Evolutionary conservation across 352 stramenopile genomes (phyloP).

Genomic region (Pythium aquatile): DNA sequence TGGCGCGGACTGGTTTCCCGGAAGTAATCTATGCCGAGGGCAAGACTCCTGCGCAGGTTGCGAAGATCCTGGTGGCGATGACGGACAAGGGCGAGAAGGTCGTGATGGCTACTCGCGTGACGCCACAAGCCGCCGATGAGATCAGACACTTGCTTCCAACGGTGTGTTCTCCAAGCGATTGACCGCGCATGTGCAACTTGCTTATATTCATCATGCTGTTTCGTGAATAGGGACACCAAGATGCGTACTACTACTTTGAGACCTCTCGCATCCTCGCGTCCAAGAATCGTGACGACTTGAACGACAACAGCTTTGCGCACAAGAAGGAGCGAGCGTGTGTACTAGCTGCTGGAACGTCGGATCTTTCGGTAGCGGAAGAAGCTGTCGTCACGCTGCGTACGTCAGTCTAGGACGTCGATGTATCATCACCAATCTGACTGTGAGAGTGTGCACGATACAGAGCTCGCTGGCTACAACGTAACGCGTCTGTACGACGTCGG

Average conservation of each 20-base stretch:
- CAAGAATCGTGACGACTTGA: constrained; percentile 25
- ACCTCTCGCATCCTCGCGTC: constrained; percentile 71
- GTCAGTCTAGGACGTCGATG: neutral
- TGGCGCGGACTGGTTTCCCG: constrained; percentile 91
- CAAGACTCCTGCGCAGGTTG: constrained; percentile 91
- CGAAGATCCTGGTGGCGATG: constrained; percentile 90
- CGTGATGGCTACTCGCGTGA: constrained; percentile 86
- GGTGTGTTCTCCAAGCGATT: constrained; percentile 24
- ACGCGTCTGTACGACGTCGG: constrained; percentile 91
- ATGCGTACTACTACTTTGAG: constrained; percentile 48
- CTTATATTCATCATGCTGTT: neutral
- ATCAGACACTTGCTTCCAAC: constrained; percentile 37
- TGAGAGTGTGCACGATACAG: constrained; percentile 28
- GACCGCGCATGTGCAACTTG: neutral
- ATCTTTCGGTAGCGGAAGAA: constrained; percentile 96
- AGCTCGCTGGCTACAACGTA: constrained; percentile 87
- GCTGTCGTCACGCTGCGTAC: constrained; percentile 89
- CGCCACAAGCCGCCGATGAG: constrained; percentile 35
- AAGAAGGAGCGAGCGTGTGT: constrained; percentile 49
- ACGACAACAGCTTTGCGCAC: neutral
- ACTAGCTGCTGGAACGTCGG: constrained; percentile 94
- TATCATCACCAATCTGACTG: neutral
- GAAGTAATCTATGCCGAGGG: constrained; percentile 95
- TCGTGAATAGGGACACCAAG: constrained; percentile 1
- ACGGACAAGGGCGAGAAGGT: constrained; percentile 50